These are phyloP conservation scores for Penicillium egyptiacum DNA, from an alignment of 495 filamentous ascomycete genomes.

Conservation along the genomic window DNA sequence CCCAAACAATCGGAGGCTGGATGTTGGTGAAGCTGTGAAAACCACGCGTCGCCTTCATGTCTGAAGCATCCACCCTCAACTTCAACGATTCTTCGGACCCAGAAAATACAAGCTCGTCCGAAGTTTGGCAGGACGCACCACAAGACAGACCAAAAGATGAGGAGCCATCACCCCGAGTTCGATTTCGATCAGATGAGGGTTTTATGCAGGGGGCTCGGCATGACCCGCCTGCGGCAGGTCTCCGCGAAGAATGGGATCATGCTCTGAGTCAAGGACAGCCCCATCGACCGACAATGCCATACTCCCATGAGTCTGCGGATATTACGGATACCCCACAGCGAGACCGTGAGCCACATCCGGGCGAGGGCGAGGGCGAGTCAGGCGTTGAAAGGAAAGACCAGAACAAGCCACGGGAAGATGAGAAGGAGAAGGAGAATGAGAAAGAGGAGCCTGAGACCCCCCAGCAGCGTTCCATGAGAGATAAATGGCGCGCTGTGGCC, in stretches of 20 bases:
- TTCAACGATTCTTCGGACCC: constrained; percentile 3
- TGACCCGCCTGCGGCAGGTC: neutral
- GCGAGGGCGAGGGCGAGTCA: neutral
- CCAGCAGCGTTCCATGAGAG: neutral
- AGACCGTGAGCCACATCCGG: constrained; percentile 10
- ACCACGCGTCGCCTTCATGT: constrained; percentile 1
- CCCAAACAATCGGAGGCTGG: neutral
- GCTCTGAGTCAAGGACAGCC: constrained; percentile 9
- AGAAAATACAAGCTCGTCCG: constrained; percentile 1
- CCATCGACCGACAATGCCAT: constrained; percentile 18
- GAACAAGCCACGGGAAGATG: neutral
- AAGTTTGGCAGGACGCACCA: neutral
- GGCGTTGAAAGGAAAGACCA: constrained; percentile 5
- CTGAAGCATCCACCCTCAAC: constrained; percentile 1
- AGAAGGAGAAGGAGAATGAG: constrained; percentile 6
- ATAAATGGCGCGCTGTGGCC: neutral
- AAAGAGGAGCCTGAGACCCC: neutral
- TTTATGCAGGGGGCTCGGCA: neutral
- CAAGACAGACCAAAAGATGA: neutral
- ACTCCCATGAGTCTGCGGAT: constrained; percentile 19
- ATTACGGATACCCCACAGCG: constrained; percentile 18
- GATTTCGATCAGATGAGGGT: constrained; percentile 18
- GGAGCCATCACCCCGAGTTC: constrained; percentile 16
- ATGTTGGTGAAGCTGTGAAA: constrained; percentile 10
- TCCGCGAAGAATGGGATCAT: constrained; percentile 14